Conservation (phyloP, 805 yeast species). For the Barnettozyma californica region DNA sequence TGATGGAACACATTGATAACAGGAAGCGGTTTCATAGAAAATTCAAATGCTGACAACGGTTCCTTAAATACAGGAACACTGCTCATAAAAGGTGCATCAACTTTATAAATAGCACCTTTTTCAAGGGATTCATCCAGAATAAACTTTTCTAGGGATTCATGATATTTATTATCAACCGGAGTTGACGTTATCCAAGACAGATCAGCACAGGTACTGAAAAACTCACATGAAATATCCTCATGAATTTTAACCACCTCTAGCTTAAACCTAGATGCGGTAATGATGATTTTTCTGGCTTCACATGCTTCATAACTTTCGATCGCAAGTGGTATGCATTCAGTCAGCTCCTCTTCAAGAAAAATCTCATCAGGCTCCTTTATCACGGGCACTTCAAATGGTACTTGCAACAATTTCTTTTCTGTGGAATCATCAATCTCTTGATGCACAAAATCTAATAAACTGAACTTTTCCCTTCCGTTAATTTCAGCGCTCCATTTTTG, state of each 20-base stretch:
- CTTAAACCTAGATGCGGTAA: neutral
- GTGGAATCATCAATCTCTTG: neutral
- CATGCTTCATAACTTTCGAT: neutral
- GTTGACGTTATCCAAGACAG: neutral
- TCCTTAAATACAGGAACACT: conserved; percentile 16
- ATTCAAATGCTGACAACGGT: conserved; percentile 9
- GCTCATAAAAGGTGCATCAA: conserved; percentile 17
- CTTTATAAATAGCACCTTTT: conserved; percentile 15
- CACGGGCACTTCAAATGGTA: neutral
- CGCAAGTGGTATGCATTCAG: neutral
- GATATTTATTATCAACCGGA: neutral
- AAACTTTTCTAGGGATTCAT: conserved; percentile 1
- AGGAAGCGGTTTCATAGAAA: conserved; percentile 1
- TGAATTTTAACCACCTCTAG: neutral
- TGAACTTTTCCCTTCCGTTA: neutral
- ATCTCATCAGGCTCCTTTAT: conserved; percentile 2
- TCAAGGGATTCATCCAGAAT: conserved; percentile 12
- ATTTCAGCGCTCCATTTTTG: neutral
- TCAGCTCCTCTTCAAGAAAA: conserved; percentile 2
- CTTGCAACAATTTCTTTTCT: neutral
- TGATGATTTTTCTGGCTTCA: neutral
- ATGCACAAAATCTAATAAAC: neutral
- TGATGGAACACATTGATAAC: neutral
- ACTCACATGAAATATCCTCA: neutral
- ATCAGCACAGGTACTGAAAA: neutral